Base-by-base conservation (phyloP, 768 basidiomycete genomes). In the Dioszegia hungarica region DNA sequence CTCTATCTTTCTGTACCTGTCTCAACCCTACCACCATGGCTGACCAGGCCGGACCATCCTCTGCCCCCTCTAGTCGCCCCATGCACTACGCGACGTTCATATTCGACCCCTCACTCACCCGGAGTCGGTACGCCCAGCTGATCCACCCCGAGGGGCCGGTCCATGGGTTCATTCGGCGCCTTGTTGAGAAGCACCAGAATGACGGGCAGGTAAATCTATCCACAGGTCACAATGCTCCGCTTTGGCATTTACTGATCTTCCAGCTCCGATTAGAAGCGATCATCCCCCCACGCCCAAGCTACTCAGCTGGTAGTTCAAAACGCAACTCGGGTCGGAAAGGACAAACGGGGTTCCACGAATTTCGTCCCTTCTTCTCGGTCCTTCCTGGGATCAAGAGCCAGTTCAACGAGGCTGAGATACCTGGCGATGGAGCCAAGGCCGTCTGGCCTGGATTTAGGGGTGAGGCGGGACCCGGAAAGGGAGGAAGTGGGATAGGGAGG, bases 181-280 rank as follows among this genome's bases (percentile, higher is more conserved):
- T 72, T 8, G 59, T 68, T 62, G 70, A 72, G 57, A 72, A 68
- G 50, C 63, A 68, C 54, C 60, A 58, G 2, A 54, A 55, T 12
- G 67, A 64, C 20, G 56, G 41, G 8, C 46, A 64, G 34, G 70
- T 72, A 34, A 29, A 66, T 60, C 14, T 14, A 24, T 15, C 36
- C 29, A n/a, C n/a, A n/a, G n/a, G n/a, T n/a, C n/a, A n/a, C 36
- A 24, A 22, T 12, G n/a, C 14, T 25, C 22, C 41, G 44, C 24
- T 20, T 2, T 46, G 17, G 27, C 40, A 38, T 20, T 29, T 40
- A 28, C 39, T 52, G 25, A 54, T 39, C 9, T n/a, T 38, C 17
- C 29, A 70, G 68, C 22, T 69, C 8, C 54, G 60, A 12, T 10
- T 69, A 17, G 55, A 56, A 33, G 38, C 64, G 4, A 9, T 66